A percentile compares a stretch with the other conserved stretches of the same genome.
phyloP scores from a whole-genome alignment of 805 yeast genomes.

The Starmerella floris region DNA sequence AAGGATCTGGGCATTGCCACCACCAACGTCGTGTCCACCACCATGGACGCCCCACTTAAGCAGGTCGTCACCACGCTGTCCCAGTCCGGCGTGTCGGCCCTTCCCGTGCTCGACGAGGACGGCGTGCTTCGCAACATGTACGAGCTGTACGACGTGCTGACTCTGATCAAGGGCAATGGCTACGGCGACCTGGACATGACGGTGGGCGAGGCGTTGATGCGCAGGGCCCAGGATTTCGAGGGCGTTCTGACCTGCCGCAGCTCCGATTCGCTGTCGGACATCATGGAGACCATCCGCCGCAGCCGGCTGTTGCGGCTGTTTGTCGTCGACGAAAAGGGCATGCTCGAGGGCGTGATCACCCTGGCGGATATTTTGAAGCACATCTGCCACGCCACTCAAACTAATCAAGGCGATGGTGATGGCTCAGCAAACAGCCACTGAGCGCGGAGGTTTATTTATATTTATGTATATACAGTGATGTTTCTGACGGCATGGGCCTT shows the following conservation, averaged over 20 bases:
- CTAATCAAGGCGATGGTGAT: not conserved
- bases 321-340: constrained; percentile 76
- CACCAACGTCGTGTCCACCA: constrained; percentile 53
- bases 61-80: constrained; percentile 79
- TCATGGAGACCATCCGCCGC: constrained; percentile 84
- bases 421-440: not conserved
- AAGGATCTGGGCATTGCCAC: constrained; percentile 51
- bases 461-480: too few relatives aligned
- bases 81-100: constrained; percentile 70
- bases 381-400: constrained; percentile 19
- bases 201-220: constrained; percentile 90
- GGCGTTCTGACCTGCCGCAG: constrained; percentile 94
- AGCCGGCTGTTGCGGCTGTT: constrained; percentile 83
- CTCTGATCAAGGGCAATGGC: constrained; percentile 77
- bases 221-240: constrained; percentile 90
- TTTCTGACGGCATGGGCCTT: too few relatives aligned
- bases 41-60: constrained; percentile 82
- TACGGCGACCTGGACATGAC: constrained; percentile 79
- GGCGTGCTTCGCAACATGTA: constrained; percentile 69
- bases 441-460: too few relatives aligned
- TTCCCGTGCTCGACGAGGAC: constrained; percentile 78
- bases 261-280: constrained; percentile 71
- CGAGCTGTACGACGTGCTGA: constrained; percentile 89
- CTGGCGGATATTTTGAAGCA: constrained; percentile 82
- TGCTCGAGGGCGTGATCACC: constrained; percentile 70